Evolutionary conservation across 2,329 filamentous ascomycete genomes (phyloP).

Genomic region (Gremmenia infestans): DNA sequence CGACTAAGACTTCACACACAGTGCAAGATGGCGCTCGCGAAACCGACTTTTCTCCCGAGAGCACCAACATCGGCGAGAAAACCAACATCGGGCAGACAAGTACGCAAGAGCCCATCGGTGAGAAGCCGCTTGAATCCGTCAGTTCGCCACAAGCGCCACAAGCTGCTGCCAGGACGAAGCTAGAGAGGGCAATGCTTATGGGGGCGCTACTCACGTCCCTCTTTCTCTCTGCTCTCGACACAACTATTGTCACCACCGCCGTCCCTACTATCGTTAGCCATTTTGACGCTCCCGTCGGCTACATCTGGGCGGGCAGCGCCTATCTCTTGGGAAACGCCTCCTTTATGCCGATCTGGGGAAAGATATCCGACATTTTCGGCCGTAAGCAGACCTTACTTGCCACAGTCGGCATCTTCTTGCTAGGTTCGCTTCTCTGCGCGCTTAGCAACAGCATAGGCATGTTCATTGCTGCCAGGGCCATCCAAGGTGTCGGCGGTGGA

Average conservation of each 20-base stretch:
- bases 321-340: background rate
- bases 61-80: no score
- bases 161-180: background rate
- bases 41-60: no score
- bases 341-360: background rate
- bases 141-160: no score
- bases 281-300: background rate
- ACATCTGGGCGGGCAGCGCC: background rate
- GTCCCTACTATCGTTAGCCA: background rate
- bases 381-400: background rate
- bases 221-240: background rate
- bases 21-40: no score
- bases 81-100: no score
- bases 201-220: background rate
- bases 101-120: no score
- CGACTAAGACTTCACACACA: no score
- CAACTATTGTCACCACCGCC: background rate
- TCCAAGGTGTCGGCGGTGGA: constrained; percentile 61
- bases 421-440: background rate
- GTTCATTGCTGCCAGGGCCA: constrained; percentile 55
- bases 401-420: background rate
- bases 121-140: no score
- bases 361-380: background rate
- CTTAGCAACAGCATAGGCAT: constrained; percentile 45
- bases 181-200: background rate